These are phyloP conservation scores for Suhomyces canberraensis DNA, from an alignment of 805 yeast genomes.

Conservation along the genomic window DNA sequence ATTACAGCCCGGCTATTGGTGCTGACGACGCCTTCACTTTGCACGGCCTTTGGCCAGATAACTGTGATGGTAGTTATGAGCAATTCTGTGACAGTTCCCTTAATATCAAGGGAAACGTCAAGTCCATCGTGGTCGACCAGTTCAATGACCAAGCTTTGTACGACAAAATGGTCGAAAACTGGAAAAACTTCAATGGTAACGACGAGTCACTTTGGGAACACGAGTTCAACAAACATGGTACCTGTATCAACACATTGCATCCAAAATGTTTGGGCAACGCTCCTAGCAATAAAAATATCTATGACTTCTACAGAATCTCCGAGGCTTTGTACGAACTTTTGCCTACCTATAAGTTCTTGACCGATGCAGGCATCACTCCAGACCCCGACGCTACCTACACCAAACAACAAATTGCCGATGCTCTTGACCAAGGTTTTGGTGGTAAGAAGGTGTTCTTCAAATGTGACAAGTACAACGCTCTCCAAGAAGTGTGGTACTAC, in stretches of 20 bases:
- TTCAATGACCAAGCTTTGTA: conserved; percentile 52
- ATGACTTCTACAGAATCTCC: conserved; percentile 65
- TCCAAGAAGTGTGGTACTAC: conserved; percentile 26
- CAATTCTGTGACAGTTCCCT: conserved; percentile 67
- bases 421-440: conserved; percentile 46
- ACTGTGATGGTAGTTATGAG: conserved; percentile 76
- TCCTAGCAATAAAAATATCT: conserved; percentile 45
- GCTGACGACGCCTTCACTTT: conserved; percentile 69
- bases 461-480: conserved; percentile 50
- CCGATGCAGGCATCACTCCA: conserved; percentile 71
- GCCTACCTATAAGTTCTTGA: conserved; percentile 67
- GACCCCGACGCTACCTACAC: conserved; percentile 54
- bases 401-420: conserved; percentile 50
- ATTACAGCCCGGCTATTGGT: conserved; percentile 69
- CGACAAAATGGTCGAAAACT: conserved; percentile 51
- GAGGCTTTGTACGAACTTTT: conserved; percentile 54
- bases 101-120: conserved; percentile 29
- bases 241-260: conserved; percentile 79
- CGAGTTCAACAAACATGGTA: conserved; percentile 92
- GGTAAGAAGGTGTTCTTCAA: conserved; percentile 58
- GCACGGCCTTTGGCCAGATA: conserved; percentile 89
- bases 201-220: conserved; percentile 81
- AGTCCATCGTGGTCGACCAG: conserved; percentile 27
- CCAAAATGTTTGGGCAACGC: conserved; percentile 60
- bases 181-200: conserved; percentile 73